phyloP scores from a whole-genome alignment of 2,329 filamentous ascomycete species.

The Aspergillus sp. region DNA sequence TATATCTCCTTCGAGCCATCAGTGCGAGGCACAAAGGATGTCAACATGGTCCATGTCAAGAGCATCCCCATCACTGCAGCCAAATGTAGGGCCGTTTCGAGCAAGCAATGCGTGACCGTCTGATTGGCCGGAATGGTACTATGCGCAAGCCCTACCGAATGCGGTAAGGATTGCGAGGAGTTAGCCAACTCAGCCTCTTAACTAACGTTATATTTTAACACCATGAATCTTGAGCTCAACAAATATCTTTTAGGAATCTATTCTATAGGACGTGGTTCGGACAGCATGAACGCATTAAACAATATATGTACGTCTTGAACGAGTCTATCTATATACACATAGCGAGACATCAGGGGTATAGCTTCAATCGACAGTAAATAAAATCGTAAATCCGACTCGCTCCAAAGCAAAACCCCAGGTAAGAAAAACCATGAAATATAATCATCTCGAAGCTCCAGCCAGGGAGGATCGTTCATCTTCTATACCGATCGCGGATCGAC shows the following conservation, averaged over 20 bases:
- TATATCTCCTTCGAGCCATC: not conserved
- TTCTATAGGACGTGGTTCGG: not conserved
- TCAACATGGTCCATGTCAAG: not conserved
- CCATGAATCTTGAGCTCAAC: not conserved
- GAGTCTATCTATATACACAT: constrained; percentile 19
- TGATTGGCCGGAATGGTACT: not conserved
- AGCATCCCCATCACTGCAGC: too few relatives aligned
- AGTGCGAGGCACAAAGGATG: not conserved
- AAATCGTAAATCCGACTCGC: not conserved
- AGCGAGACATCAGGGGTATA: constrained; percentile 15
- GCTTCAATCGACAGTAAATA: constrained; percentile 2
- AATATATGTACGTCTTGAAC: constrained; percentile 1
- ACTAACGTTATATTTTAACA: not conserved
- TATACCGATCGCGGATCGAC: not conserved
- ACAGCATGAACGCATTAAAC: not conserved
- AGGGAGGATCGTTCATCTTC: constrained; percentile 12
- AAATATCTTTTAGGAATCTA: too few relatives aligned
- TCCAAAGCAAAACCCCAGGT: not conserved
- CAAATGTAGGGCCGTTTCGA: too few relatives aligned
- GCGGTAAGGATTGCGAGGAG: constrained; percentile 4
- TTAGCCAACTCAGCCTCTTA: not conserved
- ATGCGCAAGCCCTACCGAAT: not conserved
- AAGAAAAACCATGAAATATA: not conserved
- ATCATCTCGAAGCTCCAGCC: constrained; percentile 16
- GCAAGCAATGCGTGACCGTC: not conserved